phyloP scores from a whole-genome alignment of 1,284 basidiomycete species.

The Thecaphora thlaspeos region DNA sequence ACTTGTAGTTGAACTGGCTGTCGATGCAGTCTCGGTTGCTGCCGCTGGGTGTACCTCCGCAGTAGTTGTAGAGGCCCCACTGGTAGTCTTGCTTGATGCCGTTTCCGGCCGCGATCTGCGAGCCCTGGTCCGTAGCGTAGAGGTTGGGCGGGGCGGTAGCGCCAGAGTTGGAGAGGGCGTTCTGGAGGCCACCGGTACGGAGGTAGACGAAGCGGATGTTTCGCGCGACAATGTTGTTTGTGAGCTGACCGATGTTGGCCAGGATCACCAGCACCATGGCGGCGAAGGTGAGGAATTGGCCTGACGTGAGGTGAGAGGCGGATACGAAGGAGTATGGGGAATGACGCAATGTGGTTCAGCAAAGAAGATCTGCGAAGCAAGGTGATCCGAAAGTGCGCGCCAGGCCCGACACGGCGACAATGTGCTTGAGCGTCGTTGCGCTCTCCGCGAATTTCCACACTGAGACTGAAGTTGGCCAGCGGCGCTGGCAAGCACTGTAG shows the following conservation, averaged over 20 bases:
- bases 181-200: slow-evolving; percentile 22
- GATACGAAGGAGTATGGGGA: too few relatives aligned
- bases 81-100: slow-evolving; percentile 37
- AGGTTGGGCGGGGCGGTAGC: slow-evolving; percentile 13
- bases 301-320: too few relatives aligned
- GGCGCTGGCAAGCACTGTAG: too few relatives aligned
- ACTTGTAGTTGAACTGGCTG: slow-evolving; percentile 37
- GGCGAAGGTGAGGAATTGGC: slow-evolving; percentile 51
- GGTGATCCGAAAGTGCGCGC: too few relatives aligned
- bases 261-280: slow-evolving; percentile 49
- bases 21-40: slow-evolving; percentile 19
- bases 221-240: slow-evolving; percentile 53
- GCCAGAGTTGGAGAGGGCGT: slow-evolving; percentile 15
- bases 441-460: too few relatives aligned
- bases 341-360: too few relatives aligned
- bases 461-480: too few relatives aligned
- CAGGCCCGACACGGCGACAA: too few relatives aligned
- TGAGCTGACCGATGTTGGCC: slow-evolving; percentile 52
- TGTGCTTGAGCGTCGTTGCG: too few relatives aligned
- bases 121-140: slow-evolving; percentile 31
- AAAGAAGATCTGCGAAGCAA: too few relatives aligned
- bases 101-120: slow-evolving; percentile 18
- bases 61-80: slow-evolving; percentile 51
- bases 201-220: slow-evolving; percentile 45
- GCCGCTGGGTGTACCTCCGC: slow-evolving; percentile 22